Conservation (phyloP, 2,329 filamentous ascomycete species). For the Aureobasidium leucospermi region DNA sequence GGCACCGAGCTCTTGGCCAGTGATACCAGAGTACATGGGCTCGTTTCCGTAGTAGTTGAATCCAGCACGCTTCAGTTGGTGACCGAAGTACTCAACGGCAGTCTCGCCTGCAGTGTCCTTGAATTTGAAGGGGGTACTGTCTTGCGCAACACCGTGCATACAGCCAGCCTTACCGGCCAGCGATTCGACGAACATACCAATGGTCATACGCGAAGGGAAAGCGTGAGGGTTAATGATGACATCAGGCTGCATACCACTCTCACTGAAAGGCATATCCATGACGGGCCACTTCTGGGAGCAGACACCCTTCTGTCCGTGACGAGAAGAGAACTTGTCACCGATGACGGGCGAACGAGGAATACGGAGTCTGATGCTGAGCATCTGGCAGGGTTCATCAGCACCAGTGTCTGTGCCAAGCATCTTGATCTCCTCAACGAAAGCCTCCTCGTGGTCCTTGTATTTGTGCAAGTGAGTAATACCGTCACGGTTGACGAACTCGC, state of each 20-base stretch:
- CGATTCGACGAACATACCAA: constrained; percentile 98
- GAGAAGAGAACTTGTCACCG: constrained; percentile 97
- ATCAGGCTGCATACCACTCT: constrained; percentile 93
- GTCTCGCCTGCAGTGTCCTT: constrained; percentile 71
- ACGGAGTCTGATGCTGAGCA: constrained; percentile 85
- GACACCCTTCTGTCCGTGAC: constrained; percentile 97
- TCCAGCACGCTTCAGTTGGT: constrained; percentile 88
- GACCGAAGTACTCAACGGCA: constrained; percentile 88
- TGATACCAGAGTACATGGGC: constrained; percentile 97
- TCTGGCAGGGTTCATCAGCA: constrained; percentile 76
- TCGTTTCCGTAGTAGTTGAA: constrained; percentile 99
- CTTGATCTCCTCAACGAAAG: constrained; percentile 87
- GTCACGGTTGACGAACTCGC: constrained; percentile 76
- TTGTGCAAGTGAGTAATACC: constrained; percentile 80
- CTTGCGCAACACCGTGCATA: constrained; percentile 90
- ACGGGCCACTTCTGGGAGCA: constrained; percentile 92
- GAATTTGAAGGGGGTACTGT: constrained; percentile 92
- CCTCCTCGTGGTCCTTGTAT: constrained; percentile 87
- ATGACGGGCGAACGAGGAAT: constrained; percentile 86
- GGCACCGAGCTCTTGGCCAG: constrained; percentile 83
- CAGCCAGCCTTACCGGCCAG: constrained; percentile 91
- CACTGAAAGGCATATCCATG: constrained; percentile 91
- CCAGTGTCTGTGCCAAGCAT: constrained; percentile 81
- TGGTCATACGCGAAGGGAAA: constrained; percentile 99
- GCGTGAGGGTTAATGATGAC: constrained; percentile 99